Base-by-base conservation (phyloP, 257 asterid genomes). In the Lithospermum erythrorhizon region DNA sequence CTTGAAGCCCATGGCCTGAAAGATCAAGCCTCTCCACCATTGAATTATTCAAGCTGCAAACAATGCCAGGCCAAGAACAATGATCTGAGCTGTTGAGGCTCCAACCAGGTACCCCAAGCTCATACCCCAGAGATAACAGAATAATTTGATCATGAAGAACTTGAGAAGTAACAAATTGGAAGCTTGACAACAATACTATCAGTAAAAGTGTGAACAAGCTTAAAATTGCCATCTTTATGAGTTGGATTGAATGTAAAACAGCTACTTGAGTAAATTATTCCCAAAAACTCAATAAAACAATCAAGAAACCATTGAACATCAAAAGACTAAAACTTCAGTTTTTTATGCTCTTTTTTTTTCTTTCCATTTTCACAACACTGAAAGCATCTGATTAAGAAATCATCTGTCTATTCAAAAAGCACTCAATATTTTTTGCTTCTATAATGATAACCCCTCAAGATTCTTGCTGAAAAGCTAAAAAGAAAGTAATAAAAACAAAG, bases 41-140 rank as follows among this genome's bases (percentile, higher is more conserved):
- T 59, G 95, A 77, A 69, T 51, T 57, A 76, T 81, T 80, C 19
- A 77, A 75, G 77, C 81, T 77, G 87, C 99, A 93, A 61, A 73
- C 72, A 79, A 93, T 67, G 24, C 99, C 95, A 52, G 67, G 66
- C 97, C 96, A 89, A 20, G 85, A 72, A 69, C 99, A 93, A 65
- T 69, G 72, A 67, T 73, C 76, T 68, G 97, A 77, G 64, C 21
- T 65, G 67, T 80, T 89, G 6, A 51, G 65, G 63, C 72, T 72
- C 99, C 99, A 93, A 18, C 66, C 81, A 21, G 91, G 72, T 49
- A 93, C 19, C 61, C 68, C 67, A 13, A 89, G 67, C 69, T 84
- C 97, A 59, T 72, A 63, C 15, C 80, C 85, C 70, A 93, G 79
- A 65, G 81, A 87, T 63, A 79, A 11, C 63, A 89, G 55, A 49